A percentile compares a stretch with the other conserved stretches of the same genome.
phyloP scores from a whole-genome alignment of 768 basidiomycete species.

The Phaffia tasmanica region DNA sequence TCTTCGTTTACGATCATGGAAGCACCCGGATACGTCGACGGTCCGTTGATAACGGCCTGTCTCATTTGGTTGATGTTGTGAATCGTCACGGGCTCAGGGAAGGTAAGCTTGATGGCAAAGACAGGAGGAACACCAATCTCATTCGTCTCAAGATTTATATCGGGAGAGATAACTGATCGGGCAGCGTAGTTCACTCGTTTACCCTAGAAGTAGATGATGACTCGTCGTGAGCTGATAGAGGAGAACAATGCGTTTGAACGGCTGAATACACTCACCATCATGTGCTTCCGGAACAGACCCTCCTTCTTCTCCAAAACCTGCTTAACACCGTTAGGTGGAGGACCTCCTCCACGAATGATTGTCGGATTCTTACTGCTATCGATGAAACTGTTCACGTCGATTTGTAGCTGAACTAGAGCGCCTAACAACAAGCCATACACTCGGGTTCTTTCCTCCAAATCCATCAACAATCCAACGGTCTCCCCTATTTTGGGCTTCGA shows the following conservation, averaged over 20 bases:
- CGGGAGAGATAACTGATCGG: constrained; percentile 98
- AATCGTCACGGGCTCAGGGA: constrained; percentile 90
- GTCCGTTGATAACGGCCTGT: constrained; percentile 80
- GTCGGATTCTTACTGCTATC: constrained; percentile 92
- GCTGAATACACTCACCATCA: constrained; percentile 65
- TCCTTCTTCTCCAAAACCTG: constrained; percentile 98
- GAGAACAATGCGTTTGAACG: background rate
- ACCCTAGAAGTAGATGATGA: constrained; percentile 47
- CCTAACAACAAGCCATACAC: constrained; percentile 64
- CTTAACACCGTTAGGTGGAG: constrained; percentile 87
- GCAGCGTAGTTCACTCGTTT: constrained; percentile 99
- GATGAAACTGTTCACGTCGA: constrained; percentile 92
- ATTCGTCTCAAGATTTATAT: constrained; percentile 96
- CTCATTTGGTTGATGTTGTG: constrained; percentile 80
- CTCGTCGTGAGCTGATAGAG: background rate
- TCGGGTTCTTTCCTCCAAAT: constrained; percentile 47
- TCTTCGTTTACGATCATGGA: constrained; percentile 92
- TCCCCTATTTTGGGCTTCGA: constrained; percentile 49
- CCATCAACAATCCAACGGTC: constrained; percentile 36
- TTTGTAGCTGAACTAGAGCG: constrained; percentile 74
- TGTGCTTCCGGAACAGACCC: constrained; percentile 91
- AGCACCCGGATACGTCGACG: constrained; percentile 80
- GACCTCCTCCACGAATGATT: constrained; percentile 70
- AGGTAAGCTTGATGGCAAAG: constrained; percentile 91
- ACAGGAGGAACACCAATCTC: constrained; percentile 97